These are phyloP conservation scores for Phialophora verrucosa DNA, from an alignment of 2,329 filamentous ascomycete genomes.

Conservation along the genomic window DNA sequence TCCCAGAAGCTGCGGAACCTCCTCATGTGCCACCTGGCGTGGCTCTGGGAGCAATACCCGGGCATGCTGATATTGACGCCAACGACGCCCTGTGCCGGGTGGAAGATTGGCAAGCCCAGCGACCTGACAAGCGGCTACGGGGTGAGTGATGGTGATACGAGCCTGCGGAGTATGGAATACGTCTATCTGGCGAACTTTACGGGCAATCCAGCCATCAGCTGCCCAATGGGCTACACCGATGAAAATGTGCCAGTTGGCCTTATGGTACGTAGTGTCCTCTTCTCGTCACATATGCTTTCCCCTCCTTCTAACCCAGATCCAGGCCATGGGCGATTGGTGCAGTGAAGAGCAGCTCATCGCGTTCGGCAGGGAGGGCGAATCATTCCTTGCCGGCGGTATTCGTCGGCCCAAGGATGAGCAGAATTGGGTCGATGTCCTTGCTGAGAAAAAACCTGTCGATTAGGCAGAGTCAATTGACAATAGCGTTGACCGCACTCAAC, in stretches of 20 bases:
- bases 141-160: conserved; percentile 73
- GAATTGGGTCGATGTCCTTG: conserved; percentile 56
- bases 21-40: conserved; percentile 78
- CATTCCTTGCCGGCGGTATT: conserved; percentile 48
- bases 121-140: conserved; percentile 64
- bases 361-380: conserved; percentile 53
- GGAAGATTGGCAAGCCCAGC: conserved; percentile 69
- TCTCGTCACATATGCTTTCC: conserved; percentile 4
- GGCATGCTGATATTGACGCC: conserved; percentile 80
- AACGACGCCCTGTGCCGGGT: conserved; percentile 76
- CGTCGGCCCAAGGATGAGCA: conserved; percentile 45
- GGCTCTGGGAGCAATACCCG: conserved; percentile 72
- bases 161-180: conserved; percentile 81
- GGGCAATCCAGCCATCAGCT: conserved; percentile 75
- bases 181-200: conserved; percentile 83
- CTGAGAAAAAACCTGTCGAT: conserved; percentile 26
- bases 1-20: conserved; percentile 75
- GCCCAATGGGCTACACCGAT: conserved; percentile 72
- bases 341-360: conserved; percentile 56
- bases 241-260: conserved; percentile 57
- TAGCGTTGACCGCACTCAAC: not conserved
- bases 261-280: conserved; percentile 47
- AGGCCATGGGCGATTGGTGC: conserved; percentile 61
- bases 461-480: conserved; percentile 36
- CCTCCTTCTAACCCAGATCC: not conserved